Conservation (phyloP, 306 rosid species). For the Trifolium repens region DNA sequence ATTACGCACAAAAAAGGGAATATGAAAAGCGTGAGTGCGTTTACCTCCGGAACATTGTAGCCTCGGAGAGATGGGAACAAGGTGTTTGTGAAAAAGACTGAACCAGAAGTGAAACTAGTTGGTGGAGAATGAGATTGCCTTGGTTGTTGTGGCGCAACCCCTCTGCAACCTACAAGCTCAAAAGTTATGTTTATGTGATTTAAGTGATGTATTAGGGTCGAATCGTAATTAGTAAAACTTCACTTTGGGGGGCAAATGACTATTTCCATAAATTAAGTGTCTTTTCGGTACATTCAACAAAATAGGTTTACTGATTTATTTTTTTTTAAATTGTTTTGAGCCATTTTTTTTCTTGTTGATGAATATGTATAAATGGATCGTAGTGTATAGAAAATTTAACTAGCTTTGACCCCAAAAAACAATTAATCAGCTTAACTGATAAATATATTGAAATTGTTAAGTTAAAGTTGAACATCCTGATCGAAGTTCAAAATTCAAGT, state of each 20-base stretch:
- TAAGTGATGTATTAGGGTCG: neutral
- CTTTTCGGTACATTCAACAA: too few relatives aligned
- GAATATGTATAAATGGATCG: too few relatives aligned
- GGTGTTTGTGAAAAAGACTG: slow-evolving; percentile 24
- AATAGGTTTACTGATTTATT: too few relatives aligned
- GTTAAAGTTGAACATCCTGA: too few relatives aligned
- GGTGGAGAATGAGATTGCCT: neutral
- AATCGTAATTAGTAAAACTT: neutral
- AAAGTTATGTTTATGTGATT: neutral
- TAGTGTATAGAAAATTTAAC: too few relatives aligned
- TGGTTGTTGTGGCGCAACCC: slow-evolving; percentile 28
- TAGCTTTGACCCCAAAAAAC: too few relatives aligned
- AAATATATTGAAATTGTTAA: too few relatives aligned
- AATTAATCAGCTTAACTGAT: too few relatives aligned
- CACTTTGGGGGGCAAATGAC: neutral
- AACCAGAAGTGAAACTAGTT: neutral
- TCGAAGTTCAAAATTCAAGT: too few relatives aligned
- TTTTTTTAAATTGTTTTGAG: too few relatives aligned
- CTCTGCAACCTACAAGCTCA: neutral
- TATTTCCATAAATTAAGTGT: neutral
- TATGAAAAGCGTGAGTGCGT: neutral
- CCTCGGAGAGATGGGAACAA: slow-evolving; percentile 5
- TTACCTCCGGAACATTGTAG: slow-evolving; percentile 65
- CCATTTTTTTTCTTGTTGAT: too few relatives aligned
- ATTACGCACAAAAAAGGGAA: neutral